Evolutionary conservation across 1,284 basidiomycete species (phyloP).

Genomic region (Irpex lacteus): DNA sequence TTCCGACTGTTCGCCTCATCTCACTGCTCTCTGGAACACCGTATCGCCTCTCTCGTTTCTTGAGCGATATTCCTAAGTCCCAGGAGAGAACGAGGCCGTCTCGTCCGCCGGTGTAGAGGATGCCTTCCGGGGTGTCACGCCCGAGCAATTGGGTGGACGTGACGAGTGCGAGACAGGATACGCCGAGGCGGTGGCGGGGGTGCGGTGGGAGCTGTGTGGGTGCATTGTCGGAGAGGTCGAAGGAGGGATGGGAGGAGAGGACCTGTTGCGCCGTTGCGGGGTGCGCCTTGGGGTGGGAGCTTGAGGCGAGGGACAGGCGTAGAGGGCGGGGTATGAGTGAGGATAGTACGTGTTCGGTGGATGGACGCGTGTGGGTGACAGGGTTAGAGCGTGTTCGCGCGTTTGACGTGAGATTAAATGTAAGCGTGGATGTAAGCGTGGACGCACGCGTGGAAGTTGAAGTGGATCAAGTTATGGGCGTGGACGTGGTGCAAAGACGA

Average conservation of each 20-base stretch:
- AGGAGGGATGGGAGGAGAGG: slow-evolving; percentile 53
- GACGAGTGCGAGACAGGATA: slow-evolving; percentile 85
- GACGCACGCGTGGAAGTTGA: too few species aligned
- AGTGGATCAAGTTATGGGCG: too few species aligned
- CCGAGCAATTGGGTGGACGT: slow-evolving; percentile 74
- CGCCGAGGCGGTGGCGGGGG: slow-evolving; percentile 84
- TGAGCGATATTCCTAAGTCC: slow-evolving; percentile 80
- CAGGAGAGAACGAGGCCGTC: slow-evolving; percentile 92
- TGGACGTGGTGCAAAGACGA: too few species aligned
- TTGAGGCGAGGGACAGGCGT: slow-evolving; percentile 63
- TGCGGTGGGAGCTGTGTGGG: slow-evolving; percentile 37
- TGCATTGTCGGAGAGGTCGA: slow-evolving; percentile 27
- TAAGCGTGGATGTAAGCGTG: too few species aligned
- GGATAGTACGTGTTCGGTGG: too few species aligned
- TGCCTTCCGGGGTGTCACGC: slow-evolving; percentile 56
- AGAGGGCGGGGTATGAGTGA: slow-evolving; percentile 66
- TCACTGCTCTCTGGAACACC: too few species aligned
- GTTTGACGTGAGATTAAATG: too few species aligned
- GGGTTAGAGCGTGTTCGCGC: too few species aligned
- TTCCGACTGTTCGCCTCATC: too few species aligned
- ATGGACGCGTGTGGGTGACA: too few species aligned
- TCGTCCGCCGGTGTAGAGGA: too few species aligned
- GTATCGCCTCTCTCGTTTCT: too few species aligned
- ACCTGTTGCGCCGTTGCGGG: slow-evolving; percentile 26
- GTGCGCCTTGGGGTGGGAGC: slow-evolving; percentile 31